These are phyloP conservation scores for Aurinia saxatilis DNA, from an alignment of 345 rosid species.

Conservation along the genomic window DNA sequence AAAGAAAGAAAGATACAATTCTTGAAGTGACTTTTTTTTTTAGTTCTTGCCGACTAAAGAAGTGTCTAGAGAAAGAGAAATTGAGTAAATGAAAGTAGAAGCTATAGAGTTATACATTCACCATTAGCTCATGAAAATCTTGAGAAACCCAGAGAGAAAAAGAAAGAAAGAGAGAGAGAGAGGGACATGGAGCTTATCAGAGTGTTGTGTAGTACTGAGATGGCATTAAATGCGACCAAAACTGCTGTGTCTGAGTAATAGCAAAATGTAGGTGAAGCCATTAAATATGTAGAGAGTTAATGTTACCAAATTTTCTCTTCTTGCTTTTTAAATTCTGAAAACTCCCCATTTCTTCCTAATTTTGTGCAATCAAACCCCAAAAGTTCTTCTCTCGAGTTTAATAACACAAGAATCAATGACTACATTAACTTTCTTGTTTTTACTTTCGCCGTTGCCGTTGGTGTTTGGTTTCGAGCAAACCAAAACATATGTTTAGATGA, in stretches of 20 bases:
- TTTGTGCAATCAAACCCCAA: conserved; percentile 22
- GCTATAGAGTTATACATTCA: conserved; percentile 29
- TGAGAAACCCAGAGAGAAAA: conserved; percentile 18
- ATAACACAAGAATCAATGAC: conserved; percentile 10
- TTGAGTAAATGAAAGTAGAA: conserved; percentile 37
- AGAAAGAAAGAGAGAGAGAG: conserved; percentile 12
- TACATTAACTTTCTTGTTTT: not conserved
- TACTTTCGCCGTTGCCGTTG: conserved; percentile 26
- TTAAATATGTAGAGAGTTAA: conserved; percentile 20
- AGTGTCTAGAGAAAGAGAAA: conserved; percentile 12
- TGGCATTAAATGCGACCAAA: conserved; percentile 31
- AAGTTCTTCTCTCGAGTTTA: conserved; percentile 1
- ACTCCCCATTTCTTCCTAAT: conserved; percentile 7
- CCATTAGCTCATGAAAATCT: conserved; percentile 28
- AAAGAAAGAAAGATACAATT: not conserved
- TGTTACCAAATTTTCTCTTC: conserved; percentile 27
- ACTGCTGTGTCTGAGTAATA: conserved; percentile 25
- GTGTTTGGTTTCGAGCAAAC: conserved; percentile 26
- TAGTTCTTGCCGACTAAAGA: conserved; percentile 4
- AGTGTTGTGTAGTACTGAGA: conserved; percentile 22
- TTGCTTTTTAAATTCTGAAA: not conserved
- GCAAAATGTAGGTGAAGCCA: conserved; percentile 29
- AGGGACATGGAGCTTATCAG: conserved; percentile 21
- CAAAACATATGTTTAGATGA: not conserved
- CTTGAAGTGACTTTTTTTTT: not conserved